A percentile compares a stretch with the other conserved stretches of the same genome.
These are phyloP conservation scores for Nepenthes gracilis DNA, from an alignment of 148 eudicot genomes.

Conservation along the genomic window DNA sequence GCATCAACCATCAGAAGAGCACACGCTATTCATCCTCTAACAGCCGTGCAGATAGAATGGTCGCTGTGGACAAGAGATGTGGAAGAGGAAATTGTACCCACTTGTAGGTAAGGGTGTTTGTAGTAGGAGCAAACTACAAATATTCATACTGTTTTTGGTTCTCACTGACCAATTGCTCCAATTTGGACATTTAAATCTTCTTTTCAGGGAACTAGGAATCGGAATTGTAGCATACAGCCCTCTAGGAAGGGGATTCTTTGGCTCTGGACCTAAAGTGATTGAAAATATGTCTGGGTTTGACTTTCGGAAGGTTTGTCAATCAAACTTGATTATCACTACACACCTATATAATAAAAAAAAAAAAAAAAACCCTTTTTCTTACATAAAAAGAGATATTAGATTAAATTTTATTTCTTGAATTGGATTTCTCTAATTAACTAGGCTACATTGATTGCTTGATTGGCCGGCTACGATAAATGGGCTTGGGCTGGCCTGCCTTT, in stretches of 20 bases:
- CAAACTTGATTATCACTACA: not conserved
- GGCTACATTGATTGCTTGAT: too few relatives aligned
- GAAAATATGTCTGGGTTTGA: not conserved
- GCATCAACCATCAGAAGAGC: conserved; percentile 10
- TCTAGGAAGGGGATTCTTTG: not conserved
- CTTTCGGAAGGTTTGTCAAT: not conserved
- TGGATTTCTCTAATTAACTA: too few relatives aligned
- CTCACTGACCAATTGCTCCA: too few relatives aligned
- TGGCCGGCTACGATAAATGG: too few relatives aligned
- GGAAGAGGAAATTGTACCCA: conserved; percentile 9
- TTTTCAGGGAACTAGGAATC: not conserved
- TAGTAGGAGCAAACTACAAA: too few relatives aligned
- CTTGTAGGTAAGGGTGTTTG: conserved; percentile 3
- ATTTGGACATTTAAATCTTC: not conserved
- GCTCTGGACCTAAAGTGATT: not conserved
- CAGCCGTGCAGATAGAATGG: conserved; percentile 12
- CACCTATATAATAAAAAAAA: too few relatives aligned
- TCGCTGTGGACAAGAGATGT: conserved; percentile 11
- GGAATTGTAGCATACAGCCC: conserved; percentile 4
- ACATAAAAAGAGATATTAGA: too few relatives aligned
- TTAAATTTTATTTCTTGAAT: too few relatives aligned
- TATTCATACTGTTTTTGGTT: too few relatives aligned
- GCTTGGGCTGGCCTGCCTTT: too few relatives aligned
- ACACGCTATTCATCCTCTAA: conserved; percentile 8
- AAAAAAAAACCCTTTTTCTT: too few relatives aligned